These are phyloP conservation scores for Phytophthora ramorum DNA, from an alignment of 352 stramenopile species.

Conservation along the genomic window DNA sequence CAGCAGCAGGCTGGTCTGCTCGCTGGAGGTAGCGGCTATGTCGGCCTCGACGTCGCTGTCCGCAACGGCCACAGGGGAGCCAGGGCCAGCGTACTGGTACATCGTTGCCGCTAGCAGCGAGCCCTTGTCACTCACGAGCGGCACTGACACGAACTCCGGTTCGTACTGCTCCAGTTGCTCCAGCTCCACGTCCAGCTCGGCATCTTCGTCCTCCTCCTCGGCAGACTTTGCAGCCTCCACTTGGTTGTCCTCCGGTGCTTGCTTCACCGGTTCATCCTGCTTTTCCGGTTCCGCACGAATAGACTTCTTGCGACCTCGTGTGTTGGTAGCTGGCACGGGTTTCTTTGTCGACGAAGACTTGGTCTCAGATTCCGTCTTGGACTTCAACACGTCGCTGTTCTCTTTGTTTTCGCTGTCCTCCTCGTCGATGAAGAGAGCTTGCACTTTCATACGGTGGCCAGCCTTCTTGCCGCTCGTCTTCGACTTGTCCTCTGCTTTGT, in stretches of 20 bases:
- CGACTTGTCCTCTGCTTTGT: constrained; percentile 12
- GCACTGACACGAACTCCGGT: constrained; percentile 44
- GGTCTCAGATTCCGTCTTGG: constrained; percentile 1
- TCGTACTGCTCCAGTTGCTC: constrained; percentile 51
- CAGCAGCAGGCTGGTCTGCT: constrained; percentile 50
- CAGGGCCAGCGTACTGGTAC: constrained; percentile 43
- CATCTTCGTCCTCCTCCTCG: constrained; percentile 23
- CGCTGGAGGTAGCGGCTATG: constrained; percentile 18
- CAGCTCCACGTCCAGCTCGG: constrained; percentile 40
- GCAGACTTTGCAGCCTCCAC: constrained; percentile 2
- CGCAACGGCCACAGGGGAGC: neutral
- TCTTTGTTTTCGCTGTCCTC: constrained; percentile 16
- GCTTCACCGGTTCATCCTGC: constrained; percentile 4
- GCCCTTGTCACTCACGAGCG: constrained; percentile 48
- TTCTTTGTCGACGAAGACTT: constrained; percentile 15
- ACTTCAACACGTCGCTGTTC: constrained; percentile 5
- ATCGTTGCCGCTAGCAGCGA: constrained; percentile 50
- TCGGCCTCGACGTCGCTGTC: constrained; percentile 23
- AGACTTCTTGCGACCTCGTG: constrained; percentile 32
- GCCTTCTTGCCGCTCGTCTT: constrained; percentile 28
- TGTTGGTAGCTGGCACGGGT: constrained; percentile 5
- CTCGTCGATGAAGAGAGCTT: constrained; percentile 43
- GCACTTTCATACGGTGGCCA: constrained; percentile 36
- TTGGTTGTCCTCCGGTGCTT: constrained; percentile 12
- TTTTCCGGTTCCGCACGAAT: constrained; percentile 5